phyloP scores from a whole-genome alignment of 164 flowering plant species.

The Magnolia changhungtana region DNA sequence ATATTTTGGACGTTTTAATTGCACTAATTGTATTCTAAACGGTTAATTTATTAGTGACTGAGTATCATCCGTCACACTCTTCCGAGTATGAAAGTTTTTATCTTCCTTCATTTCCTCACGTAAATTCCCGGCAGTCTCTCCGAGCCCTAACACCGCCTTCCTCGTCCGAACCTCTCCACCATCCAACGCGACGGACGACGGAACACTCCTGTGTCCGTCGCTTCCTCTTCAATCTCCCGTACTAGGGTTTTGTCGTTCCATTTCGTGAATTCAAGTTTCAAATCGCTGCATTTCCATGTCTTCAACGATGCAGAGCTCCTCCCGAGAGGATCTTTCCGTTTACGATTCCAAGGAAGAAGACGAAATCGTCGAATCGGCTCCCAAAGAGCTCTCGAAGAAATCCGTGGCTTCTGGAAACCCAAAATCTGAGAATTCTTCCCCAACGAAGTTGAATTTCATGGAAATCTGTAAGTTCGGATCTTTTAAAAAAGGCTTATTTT shows the following conservation, averaged over 20 bases:
- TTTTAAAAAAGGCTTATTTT: neutral
- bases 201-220: neutral
- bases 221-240: neutral
- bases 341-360: constrained; percentile 24
- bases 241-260: neutral
- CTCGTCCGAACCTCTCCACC: neutral
- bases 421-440: constrained; percentile 4
- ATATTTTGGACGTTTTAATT: too few species aligned
- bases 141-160: neutral
- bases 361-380: constrained; percentile 12
- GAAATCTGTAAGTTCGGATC: constrained; percentile 17
- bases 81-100: neutral
- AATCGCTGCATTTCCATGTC: neutral
- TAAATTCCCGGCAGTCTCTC: neutral
- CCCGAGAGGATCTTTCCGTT: constrained; percentile 12
- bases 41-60: too few species aligned
- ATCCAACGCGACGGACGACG: neutral
- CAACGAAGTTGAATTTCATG: constrained; percentile 16
- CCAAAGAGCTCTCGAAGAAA: constrained; percentile 5
- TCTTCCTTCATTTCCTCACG: neutral
- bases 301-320: constrained; percentile 17
- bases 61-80: neutral
- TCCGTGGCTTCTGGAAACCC: neutral
- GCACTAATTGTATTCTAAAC: too few species aligned
- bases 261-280: neutral